Percentiles rank a stretch among this genome's conserved stretches.
phyloP scores from a whole-genome alignment of 441 rosid species.

The Omphalea diandra region DNA sequence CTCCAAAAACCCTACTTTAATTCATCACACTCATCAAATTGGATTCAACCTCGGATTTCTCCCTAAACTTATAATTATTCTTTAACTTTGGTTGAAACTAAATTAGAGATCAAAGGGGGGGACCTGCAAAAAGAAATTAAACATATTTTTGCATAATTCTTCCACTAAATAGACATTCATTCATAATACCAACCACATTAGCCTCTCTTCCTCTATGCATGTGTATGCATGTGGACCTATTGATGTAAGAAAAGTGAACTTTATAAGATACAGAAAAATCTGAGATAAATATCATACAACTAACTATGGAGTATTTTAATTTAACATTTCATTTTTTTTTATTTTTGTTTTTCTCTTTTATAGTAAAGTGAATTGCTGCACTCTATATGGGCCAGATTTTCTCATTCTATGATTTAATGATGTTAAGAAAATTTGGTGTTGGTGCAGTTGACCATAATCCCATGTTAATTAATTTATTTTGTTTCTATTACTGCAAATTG shows the following conservation, averaged over 20 bases:
- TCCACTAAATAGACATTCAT: neutral
- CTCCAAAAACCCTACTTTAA: conserved; percentile 1
- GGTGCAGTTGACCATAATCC: neutral
- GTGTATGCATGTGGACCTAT: neutral
- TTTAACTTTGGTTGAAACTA: neutral
- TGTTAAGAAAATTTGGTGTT: neutral
- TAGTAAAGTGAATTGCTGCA: too few relatives aligned
- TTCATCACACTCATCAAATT: conserved; percentile 3
- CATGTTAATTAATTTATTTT: neutral
- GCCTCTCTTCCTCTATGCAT: neutral
- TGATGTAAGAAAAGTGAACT: too few relatives aligned
- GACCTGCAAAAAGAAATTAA: neutral
- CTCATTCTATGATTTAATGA: neutral
- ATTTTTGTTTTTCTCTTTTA: too few relatives aligned
- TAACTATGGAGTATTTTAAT: too few relatives aligned
- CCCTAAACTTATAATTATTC: neutral
- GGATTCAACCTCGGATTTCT: conserved; percentile 16
- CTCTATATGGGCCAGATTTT: too few relatives aligned
- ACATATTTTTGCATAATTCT: neutral
- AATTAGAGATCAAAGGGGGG: neutral
- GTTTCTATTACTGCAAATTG: too few relatives aligned
- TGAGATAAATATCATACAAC: too few relatives aligned
- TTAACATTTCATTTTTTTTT: too few relatives aligned
- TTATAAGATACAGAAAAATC: too few relatives aligned
- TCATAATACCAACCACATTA: neutral